Conservation (phyloP, 2,329 filamentous ascomycete species). For the Nakataea oryzae region DNA sequence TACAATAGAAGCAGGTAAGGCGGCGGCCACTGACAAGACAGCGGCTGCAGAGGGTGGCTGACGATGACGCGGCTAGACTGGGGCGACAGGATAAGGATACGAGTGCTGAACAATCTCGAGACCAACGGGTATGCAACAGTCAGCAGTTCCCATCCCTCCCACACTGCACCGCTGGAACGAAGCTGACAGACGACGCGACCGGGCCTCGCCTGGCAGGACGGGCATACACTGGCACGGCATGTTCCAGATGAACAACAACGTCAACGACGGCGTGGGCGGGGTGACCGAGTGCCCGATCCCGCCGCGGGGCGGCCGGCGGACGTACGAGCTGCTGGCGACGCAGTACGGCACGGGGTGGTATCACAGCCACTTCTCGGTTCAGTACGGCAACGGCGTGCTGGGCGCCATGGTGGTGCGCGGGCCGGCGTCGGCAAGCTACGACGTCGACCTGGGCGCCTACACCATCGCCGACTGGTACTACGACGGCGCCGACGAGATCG, state of each 20-base stretch:
- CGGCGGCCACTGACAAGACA: too few species aligned
- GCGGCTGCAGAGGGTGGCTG: not conserved
- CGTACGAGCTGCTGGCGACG: constrained; percentile 24
- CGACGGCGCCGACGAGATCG: constrained; percentile 12
- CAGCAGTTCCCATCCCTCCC: constrained; percentile 9
- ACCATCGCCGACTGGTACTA: constrained; percentile 40
- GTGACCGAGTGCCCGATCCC: constrained; percentile 31
- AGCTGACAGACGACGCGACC: too few species aligned
- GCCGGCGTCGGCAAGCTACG: constrained; percentile 36
- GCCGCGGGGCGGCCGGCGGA: constrained; percentile 19
- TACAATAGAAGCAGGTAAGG: not conserved
- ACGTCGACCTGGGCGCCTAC: constrained; percentile 40
- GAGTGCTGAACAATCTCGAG: constrained; percentile 21
- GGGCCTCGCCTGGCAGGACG: too few species aligned
- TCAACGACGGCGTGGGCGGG: constrained; percentile 35
- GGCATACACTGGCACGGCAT: constrained; percentile 41
- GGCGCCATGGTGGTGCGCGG: constrained; percentile 41
- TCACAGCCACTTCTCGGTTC: constrained; percentile 22
- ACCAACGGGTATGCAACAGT: constrained; percentile 2
- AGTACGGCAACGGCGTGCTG: constrained; percentile 40
- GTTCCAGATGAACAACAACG: constrained; percentile 29
- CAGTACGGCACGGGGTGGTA: constrained; percentile 31
- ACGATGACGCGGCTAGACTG: constrained; percentile 11
- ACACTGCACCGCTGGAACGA: too few species aligned
- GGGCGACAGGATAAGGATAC: constrained; percentile 24